Evolutionary conservation across 176 grass and related monocot species (phyloP).

Genomic region (Paspalum notatum): DNA sequence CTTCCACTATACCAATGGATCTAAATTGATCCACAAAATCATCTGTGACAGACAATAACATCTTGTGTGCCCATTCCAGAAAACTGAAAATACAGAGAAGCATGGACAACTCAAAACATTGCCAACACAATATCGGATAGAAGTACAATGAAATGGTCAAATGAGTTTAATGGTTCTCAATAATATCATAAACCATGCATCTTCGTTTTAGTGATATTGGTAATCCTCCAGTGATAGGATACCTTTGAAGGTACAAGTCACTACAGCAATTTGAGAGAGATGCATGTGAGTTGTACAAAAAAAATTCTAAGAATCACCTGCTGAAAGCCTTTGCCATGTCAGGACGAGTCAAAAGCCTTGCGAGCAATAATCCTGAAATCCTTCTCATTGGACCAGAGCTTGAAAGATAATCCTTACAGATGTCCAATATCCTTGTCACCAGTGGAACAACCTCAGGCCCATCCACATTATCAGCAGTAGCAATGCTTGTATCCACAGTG

Average conservation of each 20-base stretch:
- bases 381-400: constrained; percentile 97
- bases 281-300: constrained; percentile 31
- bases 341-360: constrained; percentile 91
- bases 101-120: constrained; percentile 28
- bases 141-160: constrained; percentile 26
- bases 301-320: constrained; percentile 63
- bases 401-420: constrained; percentile 92
- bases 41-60: constrained; percentile 79
- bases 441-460: constrained; percentile 59
- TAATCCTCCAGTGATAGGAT: constrained; percentile 28
- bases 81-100: constrained; percentile 74
- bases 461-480: constrained; percentile 40
- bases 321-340: constrained; percentile 81
- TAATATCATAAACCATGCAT: constrained; percentile 26
- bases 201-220: constrained; percentile 21
- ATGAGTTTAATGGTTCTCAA: background rate
- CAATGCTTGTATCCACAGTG: constrained; percentile 85
- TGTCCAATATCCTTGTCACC: constrained; percentile 87
- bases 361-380: constrained; percentile 89
- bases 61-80: constrained; percentile 87
- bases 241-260: constrained; percentile 8
- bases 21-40: constrained; percentile 84
- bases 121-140: background rate
- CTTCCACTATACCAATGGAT: constrained; percentile 91
- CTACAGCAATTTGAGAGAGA: constrained; percentile 35